Percentiles rank a stretch among this genome's conserved stretches.
phyloP scores from a whole-genome alignment of 352 stramenopile species.

The Phytopythium oedochilum region DNA sequence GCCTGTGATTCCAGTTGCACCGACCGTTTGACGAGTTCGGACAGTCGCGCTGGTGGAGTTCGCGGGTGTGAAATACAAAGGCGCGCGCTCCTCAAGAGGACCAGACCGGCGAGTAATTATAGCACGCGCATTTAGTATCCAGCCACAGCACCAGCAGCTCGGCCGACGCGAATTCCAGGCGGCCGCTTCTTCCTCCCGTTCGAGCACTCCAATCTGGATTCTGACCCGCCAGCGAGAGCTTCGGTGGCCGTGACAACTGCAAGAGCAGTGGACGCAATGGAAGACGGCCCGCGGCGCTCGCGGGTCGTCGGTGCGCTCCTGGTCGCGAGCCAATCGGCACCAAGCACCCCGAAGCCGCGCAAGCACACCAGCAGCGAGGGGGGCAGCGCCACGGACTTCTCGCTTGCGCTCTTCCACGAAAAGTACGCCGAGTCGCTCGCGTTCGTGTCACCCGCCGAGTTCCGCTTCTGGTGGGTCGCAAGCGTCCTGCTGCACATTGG shows the following conservation, averaged over 20 bases:
- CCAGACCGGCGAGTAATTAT: no score
- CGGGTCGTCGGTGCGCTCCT: not conserved
- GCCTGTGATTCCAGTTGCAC: no score
- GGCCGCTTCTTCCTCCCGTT: no score
- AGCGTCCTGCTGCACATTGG: conserved; percentile 8
- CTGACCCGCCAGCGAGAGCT: no score
- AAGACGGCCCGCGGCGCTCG: not conserved
- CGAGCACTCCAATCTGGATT: no score
- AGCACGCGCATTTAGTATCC: not conserved
- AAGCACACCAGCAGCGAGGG: not conserved
- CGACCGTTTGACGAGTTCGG: no score
- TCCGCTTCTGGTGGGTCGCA: conserved; percentile 10
- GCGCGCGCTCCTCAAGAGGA: not conserved
- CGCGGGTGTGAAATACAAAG: not conserved
- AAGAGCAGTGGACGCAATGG: not conserved
- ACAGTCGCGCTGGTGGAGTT: no score
- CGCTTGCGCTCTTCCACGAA: conserved; percentile 6
- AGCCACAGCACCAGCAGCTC: no score
- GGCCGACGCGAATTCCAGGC: no score
- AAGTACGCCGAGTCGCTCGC: conserved; percentile 8
- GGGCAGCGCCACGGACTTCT: not conserved
- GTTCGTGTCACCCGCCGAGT: conserved; percentile 4
- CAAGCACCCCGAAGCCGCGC: no score
- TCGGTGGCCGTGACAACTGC: no score
- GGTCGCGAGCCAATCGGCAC: not conserved